phyloP scores from a whole-genome alignment of 441 rosid genomes.

The Bruguiera hainesii region DNA sequence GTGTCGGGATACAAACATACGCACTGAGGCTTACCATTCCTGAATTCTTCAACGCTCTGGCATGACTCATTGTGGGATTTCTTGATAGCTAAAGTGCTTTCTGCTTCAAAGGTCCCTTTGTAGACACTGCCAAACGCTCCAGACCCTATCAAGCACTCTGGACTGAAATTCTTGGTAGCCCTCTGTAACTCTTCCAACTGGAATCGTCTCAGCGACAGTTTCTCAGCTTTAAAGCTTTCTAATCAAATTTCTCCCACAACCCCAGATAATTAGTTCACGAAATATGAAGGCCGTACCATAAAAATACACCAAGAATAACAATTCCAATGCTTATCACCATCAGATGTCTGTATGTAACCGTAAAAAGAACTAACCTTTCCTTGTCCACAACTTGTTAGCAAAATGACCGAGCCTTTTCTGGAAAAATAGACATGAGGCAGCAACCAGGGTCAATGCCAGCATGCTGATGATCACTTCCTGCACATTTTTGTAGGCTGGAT shows the following conservation, averaged over 20 bases:
- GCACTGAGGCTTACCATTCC: slow-evolving; percentile 44
- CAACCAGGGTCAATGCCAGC: slow-evolving; percentile 16
- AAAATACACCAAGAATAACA: background rate
- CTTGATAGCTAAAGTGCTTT: slow-evolving; percentile 53
- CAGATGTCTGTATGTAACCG: too few relatives aligned
- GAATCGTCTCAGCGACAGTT: slow-evolving; percentile 40
- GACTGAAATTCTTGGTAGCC: slow-evolving; percentile 48
- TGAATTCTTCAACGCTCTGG: slow-evolving; percentile 56
- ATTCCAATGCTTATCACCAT: background rate
- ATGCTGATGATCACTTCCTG: slow-evolving; percentile 25
- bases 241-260: background rate
- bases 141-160: slow-evolving; percentile 47
- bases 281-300: background rate
- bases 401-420: slow-evolving; percentile 33
- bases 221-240: slow-evolving; percentile 38
- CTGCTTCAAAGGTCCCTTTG: slow-evolving; percentile 39
- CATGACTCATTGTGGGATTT: slow-evolving; percentile 46
- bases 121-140: slow-evolving; percentile 60
- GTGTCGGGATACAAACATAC: background rate
- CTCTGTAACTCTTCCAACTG: slow-evolving; percentile 36
- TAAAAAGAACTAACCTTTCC: slow-evolving; percentile 29
- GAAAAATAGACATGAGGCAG: slow-evolving; percentile 27
- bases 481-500: slow-evolving; percentile 16
- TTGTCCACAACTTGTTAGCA: slow-evolving; percentile 1
- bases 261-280: background rate